phyloP scores from a whole-genome alignment of 352 stramenopile genomes.

The Aphanomyces invadans region DNA sequence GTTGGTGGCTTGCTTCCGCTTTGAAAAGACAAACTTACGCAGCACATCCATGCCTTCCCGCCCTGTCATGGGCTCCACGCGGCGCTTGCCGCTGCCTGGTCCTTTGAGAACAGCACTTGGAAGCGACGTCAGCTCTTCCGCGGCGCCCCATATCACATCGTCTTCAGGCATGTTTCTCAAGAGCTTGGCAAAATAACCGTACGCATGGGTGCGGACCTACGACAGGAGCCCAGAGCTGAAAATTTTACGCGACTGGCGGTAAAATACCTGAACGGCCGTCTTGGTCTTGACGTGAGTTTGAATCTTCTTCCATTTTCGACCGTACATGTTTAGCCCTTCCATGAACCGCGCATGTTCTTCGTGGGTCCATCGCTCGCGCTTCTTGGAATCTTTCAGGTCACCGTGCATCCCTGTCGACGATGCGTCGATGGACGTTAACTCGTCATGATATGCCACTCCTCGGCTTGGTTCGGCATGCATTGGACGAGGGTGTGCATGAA shows the following conservation, averaged over 20 bases:
- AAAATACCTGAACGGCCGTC: constrained; percentile 54
- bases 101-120: constrained; percentile 66
- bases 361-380: constrained; percentile 71
- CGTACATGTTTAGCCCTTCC: constrained; percentile 77
- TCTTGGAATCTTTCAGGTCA: constrained; percentile 19
- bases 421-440: background rate
- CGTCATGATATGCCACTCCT: background rate
- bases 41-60: constrained; percentile 77
- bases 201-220: constrained; percentile 70
- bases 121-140: constrained; percentile 71
- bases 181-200: constrained; percentile 82
- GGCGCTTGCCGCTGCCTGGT: constrained; percentile 61
- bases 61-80: constrained; percentile 78
- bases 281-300: constrained; percentile 81
- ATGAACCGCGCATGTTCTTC: constrained; percentile 79
- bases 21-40: constrained; percentile 74
- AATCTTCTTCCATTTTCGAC: constrained; percentile 85
- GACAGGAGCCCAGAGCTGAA: background rate
- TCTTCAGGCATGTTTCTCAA: constrained; percentile 81
- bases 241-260: background rate
- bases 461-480: too few species aligned
- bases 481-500: background rate
- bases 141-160: constrained; percentile 69
- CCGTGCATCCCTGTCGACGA: background rate
- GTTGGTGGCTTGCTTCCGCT: constrained; percentile 39